A percentile compares a stretch with the other conserved stretches of the same genome.
These are phyloP conservation scores for Monosporascus sp. DNA, from an alignment of 2,329 filamentous ascomycete genomes.

Conservation along the genomic window DNA sequence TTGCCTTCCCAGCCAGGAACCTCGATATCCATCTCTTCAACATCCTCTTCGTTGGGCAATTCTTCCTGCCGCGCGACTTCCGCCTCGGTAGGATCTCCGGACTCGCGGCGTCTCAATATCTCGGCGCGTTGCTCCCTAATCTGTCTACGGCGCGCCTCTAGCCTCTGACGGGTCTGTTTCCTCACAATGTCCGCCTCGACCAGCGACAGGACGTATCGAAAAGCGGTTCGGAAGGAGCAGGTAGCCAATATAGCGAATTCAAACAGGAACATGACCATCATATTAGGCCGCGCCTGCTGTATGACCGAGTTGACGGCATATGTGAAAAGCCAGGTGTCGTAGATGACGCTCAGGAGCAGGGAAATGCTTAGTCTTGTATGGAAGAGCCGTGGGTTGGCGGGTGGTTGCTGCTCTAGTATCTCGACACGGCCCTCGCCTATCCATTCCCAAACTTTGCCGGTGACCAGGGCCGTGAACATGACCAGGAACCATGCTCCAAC, in stretches of 20 bases:
- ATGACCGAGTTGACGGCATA: slow-evolving; percentile 82
- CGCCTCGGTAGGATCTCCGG: slow-evolving; percentile 39
- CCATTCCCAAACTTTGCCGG: slow-evolving; percentile 98
- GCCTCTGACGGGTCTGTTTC: slow-evolving; percentile 64
- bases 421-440: slow-evolving; percentile 94
- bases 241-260: slow-evolving; percentile 88
- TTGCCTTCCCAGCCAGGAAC: slow-evolving; percentile 96
- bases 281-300: slow-evolving; percentile 82
- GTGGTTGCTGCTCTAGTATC: slow-evolving; percentile 89
- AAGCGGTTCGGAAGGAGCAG: slow-evolving; percentile 70
- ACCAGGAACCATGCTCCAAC: slow-evolving; percentile 90
- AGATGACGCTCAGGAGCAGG: slow-evolving; percentile 70
- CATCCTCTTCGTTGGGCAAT: slow-evolving; percentile 62
- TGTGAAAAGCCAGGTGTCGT: slow-evolving; percentile 72
- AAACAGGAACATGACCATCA: slow-evolving; percentile 99
- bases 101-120: slow-evolving; percentile 43
- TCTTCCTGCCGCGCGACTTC: slow-evolving; percentile 43
- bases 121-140: slow-evolving; percentile 54
- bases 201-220: slow-evolving; percentile 73
- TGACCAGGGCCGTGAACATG: slow-evolving; percentile 91
- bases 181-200: slow-evolving; percentile 70
- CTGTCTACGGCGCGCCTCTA: slow-evolving; percentile 63
- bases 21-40: slow-evolving; percentile 92
- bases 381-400: slow-evolving; percentile 80
- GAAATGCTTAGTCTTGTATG: slow-evolving; percentile 77